Conservation (phyloP, 768 basidiomycete species). For the Gloeophyllum trabeum region DNA sequence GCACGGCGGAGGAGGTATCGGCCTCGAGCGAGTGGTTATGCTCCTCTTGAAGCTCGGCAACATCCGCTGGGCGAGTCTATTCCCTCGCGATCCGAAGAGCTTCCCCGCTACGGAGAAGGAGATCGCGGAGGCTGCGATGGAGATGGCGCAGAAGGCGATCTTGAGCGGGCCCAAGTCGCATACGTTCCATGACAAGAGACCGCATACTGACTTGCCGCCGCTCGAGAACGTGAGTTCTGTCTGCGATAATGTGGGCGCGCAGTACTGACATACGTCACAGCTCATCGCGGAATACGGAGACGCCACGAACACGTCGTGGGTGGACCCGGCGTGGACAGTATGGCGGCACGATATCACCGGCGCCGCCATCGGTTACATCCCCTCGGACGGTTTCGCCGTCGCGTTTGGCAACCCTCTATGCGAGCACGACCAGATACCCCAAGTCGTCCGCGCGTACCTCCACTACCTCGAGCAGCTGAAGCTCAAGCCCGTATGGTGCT, state of each 20-base stretch:
- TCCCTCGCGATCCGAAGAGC: conserved; percentile 33
- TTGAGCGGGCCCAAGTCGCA: conserved; percentile 16
- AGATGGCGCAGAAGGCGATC: conserved; percentile 13
- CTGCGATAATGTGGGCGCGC: background rate
- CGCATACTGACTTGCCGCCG: conserved; percentile 17
- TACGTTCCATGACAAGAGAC: conserved; percentile 13
- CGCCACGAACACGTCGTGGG: conserved; percentile 59
- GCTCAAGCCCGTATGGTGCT: conserved; percentile 48
- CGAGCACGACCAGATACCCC: conserved; percentile 20
- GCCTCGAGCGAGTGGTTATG: conserved; percentile 36
- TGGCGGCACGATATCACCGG: conserved; percentile 44
- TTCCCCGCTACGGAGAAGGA: conserved; percentile 9
- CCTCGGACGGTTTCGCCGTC: conserved; percentile 38
- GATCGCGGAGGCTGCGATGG: conserved; percentile 12
- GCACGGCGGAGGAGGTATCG: conserved; percentile 8
- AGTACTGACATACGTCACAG: too few relatives aligned
- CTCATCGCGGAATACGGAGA: conserved; percentile 59
- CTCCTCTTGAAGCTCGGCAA: conserved; percentile 35
- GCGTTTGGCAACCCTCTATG: conserved; percentile 55
- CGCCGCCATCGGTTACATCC: conserved; percentile 53
- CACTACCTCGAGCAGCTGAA: conserved; percentile 24
- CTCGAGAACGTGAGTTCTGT: conserved; percentile 17
- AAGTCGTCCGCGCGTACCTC: conserved; percentile 39
- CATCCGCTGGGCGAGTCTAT: conserved; percentile 30
- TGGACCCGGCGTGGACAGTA: conserved; percentile 38